These are phyloP conservation scores for Xylariaceae sp. DNA, from an alignment of 2,329 filamentous ascomycete species.

Conservation along the genomic window DNA sequence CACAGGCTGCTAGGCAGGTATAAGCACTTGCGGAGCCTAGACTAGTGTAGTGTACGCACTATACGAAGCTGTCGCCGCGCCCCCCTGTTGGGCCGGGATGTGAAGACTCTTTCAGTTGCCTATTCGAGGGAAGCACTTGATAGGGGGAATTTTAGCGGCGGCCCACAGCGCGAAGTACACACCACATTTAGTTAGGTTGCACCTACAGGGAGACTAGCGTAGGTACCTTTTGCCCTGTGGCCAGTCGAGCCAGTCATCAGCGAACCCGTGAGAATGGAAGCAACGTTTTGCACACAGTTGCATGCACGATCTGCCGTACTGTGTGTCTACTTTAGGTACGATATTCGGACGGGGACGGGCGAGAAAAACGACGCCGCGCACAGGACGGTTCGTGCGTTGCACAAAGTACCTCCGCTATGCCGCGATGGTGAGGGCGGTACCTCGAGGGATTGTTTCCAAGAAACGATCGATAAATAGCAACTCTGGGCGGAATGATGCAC, in stretches of 20 bases:
- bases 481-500: no score
- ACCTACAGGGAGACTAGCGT: not conserved
- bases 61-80: not conserved
- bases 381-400: no score
- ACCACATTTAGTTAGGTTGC: not conserved
- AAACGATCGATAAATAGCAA: no score
- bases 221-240: not conserved
- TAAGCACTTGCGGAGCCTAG: no score
- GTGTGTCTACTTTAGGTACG: not conserved
- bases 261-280: constrained; percentile 16
- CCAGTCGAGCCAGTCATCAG: not conserved
- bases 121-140: constrained; percentile 12
- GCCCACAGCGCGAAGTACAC: not conserved
- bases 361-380: not conserved
- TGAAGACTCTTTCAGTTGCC: constrained; percentile 11
- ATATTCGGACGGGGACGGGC: no score
- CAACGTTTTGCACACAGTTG: constrained; percentile 16
- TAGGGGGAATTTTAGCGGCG: constrained; percentile 10
- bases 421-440: no score
- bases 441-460: no score
- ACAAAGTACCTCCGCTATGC: no score
- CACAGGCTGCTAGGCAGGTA: no score
- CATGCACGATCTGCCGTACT: constrained; percentile 1
- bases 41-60: not conserved
- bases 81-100: constrained; percentile 7